phyloP scores from a whole-genome alignment of 2,329 filamentous ascomycete species.

The Bisporella sp. region DNA sequence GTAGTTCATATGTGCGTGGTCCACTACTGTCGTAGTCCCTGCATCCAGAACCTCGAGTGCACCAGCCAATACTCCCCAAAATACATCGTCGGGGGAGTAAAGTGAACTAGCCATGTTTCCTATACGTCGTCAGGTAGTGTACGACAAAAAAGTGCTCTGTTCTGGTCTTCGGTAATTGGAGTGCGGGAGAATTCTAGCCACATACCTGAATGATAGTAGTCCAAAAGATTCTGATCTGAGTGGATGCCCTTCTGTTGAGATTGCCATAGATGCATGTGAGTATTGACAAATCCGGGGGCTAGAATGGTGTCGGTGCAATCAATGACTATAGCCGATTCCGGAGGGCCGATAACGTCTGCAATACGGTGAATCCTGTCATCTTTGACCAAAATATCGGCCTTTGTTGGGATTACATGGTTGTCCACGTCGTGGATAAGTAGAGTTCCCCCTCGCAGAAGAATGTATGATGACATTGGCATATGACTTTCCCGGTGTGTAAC shows the following conservation, averaged over 20 bases:
- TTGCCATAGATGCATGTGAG: slow-evolving; percentile 27
- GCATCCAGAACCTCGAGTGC: slow-evolving; percentile 34
- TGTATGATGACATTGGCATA: slow-evolving; percentile 2
- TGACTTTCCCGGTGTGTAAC: background rate
- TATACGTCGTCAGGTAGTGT: slow-evolving; percentile 3
- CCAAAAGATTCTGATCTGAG: slow-evolving; percentile 33
- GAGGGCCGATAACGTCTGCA: slow-evolving; percentile 17
- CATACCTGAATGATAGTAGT: slow-evolving; percentile 34
- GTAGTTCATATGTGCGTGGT: slow-evolving; percentile 30
- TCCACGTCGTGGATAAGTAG: slow-evolving; percentile 29
- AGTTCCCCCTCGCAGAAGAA: slow-evolving; percentile 30
- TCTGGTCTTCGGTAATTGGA: no score
- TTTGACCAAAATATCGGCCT: slow-evolving; percentile 22
- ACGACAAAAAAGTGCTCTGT: no score
- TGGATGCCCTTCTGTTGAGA: slow-evolving; percentile 32
- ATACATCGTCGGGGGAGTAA: slow-evolving; percentile 36
- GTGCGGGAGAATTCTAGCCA: background rate
- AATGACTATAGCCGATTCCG: slow-evolving; percentile 22
- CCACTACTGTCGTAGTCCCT: slow-evolving; percentile 36
- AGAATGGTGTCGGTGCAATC: slow-evolving; percentile 31
- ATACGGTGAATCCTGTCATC: slow-evolving; percentile 30
- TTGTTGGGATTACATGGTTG: slow-evolving; percentile 25
- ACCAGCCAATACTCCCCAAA: slow-evolving; percentile 37
- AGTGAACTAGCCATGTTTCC: slow-evolving; percentile 32
- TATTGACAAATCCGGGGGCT: slow-evolving; percentile 31